Percentiles rank a stretch among this genome's conserved stretches.
phyloP scores from a whole-genome alignment of 2,329 filamentous ascomycete species.

The Sporothrix globosa region DNA sequence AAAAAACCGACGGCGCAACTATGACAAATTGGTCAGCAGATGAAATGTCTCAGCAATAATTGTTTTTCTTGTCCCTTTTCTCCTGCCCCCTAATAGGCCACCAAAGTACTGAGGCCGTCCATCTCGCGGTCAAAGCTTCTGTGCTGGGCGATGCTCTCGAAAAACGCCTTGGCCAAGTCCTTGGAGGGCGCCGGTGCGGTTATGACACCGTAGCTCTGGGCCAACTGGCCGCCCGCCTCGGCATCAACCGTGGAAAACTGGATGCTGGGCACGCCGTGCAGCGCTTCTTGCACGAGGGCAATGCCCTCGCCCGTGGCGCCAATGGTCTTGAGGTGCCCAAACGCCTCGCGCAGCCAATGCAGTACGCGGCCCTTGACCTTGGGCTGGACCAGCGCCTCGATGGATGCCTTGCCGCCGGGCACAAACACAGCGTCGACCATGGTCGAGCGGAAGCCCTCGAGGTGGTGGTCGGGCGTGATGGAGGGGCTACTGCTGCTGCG shows the following conservation, averaged over 20 bases:
- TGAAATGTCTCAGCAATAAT: no score
- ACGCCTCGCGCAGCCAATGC: slow-evolving; percentile 79
- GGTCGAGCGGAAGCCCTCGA: slow-evolving; percentile 77
- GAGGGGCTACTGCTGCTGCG: slow-evolving; percentile 46
- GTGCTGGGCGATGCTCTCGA: slow-evolving; percentile 70
- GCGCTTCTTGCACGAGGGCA: slow-evolving; percentile 48
- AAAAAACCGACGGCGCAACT: no score
- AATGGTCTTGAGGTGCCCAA: slow-evolving; percentile 79
- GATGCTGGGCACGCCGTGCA: slow-evolving; percentile 17
- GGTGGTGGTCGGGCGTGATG: slow-evolving; percentile 68
- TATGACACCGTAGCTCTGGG: slow-evolving; percentile 10
- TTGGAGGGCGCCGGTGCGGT: slow-evolving; percentile 55
- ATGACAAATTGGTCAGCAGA: no score
- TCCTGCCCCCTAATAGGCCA: slow-evolving; percentile 58
- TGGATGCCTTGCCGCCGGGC: slow-evolving; percentile 68
- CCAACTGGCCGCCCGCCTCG: not conserved
- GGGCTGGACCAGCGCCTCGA: slow-evolving; percentile 62
- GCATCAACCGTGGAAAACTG: not conserved
- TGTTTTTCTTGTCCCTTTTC: no score
- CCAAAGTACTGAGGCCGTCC: slow-evolving; percentile 66
- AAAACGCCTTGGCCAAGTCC: slow-evolving; percentile 72
- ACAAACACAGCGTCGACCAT: slow-evolving; percentile 82
- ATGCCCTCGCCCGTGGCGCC: slow-evolving; percentile 75
- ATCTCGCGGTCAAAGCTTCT: slow-evolving; percentile 74
- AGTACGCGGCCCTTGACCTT: slow-evolving; percentile 65